Evolutionary conservation across 306 rosid species (phyloP).

Genomic region (Lupinus albus): DNA sequence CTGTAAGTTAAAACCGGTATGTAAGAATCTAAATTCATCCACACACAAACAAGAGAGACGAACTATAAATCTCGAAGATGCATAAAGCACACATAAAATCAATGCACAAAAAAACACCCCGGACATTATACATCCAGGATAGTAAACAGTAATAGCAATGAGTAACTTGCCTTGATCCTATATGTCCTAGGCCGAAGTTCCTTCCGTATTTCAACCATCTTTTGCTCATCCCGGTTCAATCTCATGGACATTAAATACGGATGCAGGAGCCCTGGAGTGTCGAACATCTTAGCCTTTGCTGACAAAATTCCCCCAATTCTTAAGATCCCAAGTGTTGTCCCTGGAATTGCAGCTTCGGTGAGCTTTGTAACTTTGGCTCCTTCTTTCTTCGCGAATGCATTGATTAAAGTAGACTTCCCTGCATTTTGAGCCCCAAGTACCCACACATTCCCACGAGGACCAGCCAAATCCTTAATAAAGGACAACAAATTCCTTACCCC

Average conservation of each 20-base stretch:
- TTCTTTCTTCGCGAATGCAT: slow-evolving; percentile 76
- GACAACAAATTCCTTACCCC: slow-evolving; percentile 79
- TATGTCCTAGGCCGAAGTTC: slow-evolving; percentile 83
- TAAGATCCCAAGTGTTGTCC: slow-evolving; percentile 88
- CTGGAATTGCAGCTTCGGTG: slow-evolving; percentile 94
- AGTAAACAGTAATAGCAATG: slow-evolving; percentile 16
- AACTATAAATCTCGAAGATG: not conserved
- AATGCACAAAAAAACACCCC: slow-evolving; percentile 16
- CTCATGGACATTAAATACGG: slow-evolving; percentile 80
- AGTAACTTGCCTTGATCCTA: slow-evolving; percentile 76
- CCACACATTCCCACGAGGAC: slow-evolving; percentile 98
- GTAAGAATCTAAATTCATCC: slow-evolving; percentile 1
- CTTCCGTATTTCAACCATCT: slow-evolving; percentile 89
- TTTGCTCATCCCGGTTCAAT: slow-evolving; percentile 85
- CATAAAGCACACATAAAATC: slow-evolving; percentile 29
- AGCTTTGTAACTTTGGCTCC: slow-evolving; percentile 78
- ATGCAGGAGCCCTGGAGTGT: slow-evolving; percentile 90
- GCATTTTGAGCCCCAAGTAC: slow-evolving; percentile 96
- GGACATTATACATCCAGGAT: not conserved
- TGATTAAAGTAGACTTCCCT: slow-evolving; percentile 92
- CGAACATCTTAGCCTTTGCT: slow-evolving; percentile 88
- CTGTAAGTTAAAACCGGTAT: slow-evolving; percentile 53
- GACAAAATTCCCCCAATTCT: slow-evolving; percentile 88
- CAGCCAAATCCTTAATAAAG: slow-evolving; percentile 73
- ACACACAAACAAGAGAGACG: not conserved